These are phyloP conservation scores for Globisporangium parvum DNA, from an alignment of 352 stramenopile species.

Conservation along the genomic window DNA sequence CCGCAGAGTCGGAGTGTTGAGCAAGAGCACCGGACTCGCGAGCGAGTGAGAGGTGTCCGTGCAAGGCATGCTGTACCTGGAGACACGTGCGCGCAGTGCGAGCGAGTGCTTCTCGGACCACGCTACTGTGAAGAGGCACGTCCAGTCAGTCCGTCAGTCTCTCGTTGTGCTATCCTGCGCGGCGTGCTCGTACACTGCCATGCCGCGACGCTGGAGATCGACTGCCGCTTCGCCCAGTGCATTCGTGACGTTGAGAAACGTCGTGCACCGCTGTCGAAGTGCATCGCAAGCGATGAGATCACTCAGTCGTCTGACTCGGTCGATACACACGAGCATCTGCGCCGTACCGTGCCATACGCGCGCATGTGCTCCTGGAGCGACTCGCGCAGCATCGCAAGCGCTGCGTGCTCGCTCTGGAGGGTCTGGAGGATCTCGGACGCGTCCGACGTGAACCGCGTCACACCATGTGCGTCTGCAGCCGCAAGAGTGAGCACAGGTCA, in stretches of 20 bases:
- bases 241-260: constrained; percentile 9
- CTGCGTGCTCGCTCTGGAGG: constrained; percentile 11
- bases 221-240: constrained; percentile 8
- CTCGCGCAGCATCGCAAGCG: constrained; percentile 9
- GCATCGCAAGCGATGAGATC: background rate
- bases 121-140: background rate
- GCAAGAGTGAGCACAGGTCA: background rate
- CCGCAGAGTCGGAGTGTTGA: background rate
- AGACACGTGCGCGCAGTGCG: constrained; percentile 1
- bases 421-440: constrained; percentile 7
- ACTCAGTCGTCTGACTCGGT: too few species aligned
- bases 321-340: background rate
- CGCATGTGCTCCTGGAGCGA: constrained; percentile 6
- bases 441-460: constrained; percentile 13
- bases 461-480: constrained; percentile 3
- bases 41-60: background rate
- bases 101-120: background rate
- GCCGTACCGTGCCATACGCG: constrained; percentile 5
- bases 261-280: constrained; percentile 8
- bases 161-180: background rate
- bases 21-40: background rate
- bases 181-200: constrained; percentile 3
- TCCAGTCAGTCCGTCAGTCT: background rate
- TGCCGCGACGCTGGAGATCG: constrained; percentile 8
- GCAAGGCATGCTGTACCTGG: background rate